Base-by-base conservation (phyloP, 129 eudicot genomes). In the Apium graveolens region DNA sequence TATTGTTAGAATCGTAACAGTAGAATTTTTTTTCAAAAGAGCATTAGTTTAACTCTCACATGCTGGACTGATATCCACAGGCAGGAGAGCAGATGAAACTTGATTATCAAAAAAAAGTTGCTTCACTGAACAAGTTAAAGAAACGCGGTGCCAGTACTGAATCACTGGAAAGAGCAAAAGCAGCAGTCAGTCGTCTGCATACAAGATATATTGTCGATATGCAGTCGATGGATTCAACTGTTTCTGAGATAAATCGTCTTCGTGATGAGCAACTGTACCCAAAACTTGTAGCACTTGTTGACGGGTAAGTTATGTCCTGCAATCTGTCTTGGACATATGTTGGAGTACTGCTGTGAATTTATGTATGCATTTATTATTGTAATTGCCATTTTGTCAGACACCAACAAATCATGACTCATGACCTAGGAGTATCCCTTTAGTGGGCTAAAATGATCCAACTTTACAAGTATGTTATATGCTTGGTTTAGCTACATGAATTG, bases 211-310 rank as follows among this genome's bases (percentile, higher is more conserved):
- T 96, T 34, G 97, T 96, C 3, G 99, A 96, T 84, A 96, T 96
- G 99, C 99, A 96, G 81, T 92, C 99, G 60, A 89, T 96, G 97
- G 99, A 96, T 84, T 92, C 97, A 63, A 96, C 99, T 26, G 99
- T 96, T 71, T 92, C 95, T 35, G 99, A 96, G 84, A 96, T 96
- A 8, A 92, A 90, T 53, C 89, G 95, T 13, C 82, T 96, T 26
- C 99, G 99, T 66, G 99, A 96, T 87, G 91, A 90, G 76, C 99
- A 96, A 74, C 80, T 96, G 80, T 92, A 90, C 83, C 99, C 99
- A 62, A 96, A 92, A 89, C 97, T 96, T 55, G 91, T 86, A 76
- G 92, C 85, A 20, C 97, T 96, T 39, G 97, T 96, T 77, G 93
- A 89, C n/a, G 97, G 88, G 99, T 96, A 85, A 80, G 99, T 87